phyloP scores from a whole-genome alignment of 2,329 filamentous ascomycete species.

The Pestalotiopsis sp. region DNA sequence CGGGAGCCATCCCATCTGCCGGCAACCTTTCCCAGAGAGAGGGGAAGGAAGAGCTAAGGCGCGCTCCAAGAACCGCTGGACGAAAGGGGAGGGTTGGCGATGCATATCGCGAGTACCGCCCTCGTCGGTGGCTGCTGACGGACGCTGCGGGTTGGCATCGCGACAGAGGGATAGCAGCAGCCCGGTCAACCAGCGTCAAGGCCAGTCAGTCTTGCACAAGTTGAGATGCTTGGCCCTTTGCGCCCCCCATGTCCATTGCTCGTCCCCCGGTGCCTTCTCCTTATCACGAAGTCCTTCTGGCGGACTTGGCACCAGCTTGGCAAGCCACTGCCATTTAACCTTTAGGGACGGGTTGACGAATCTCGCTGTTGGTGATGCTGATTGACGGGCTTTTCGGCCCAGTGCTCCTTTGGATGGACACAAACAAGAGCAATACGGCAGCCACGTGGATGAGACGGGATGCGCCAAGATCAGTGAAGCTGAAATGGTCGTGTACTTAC shows the following conservation, averaged over 20 bases:
- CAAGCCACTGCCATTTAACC: conserved; percentile 14
- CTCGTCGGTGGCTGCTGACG: conserved; percentile 1
- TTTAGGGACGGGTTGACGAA: not conserved
- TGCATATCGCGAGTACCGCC: not conserved
- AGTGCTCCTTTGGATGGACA: conserved; percentile 4
- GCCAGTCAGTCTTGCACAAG: not conserved
- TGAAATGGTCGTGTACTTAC: not conserved
- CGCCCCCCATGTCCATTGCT: not conserved
- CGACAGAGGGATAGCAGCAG: not conserved
- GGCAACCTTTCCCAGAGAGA: not conserved
- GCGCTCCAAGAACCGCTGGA: not conserved
- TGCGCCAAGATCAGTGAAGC: conserved; percentile 9
- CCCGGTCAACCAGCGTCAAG: not conserved
- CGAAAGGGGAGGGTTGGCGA: not conserved
- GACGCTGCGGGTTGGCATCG: not conserved
- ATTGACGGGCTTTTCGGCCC: conserved; percentile 10
- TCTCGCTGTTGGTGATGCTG: not conserved
- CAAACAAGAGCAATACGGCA: not conserved
- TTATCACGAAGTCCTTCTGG: not conserved
- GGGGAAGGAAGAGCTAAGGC: not conserved
- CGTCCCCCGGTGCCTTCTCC: not conserved
- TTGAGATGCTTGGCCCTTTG: not conserved
- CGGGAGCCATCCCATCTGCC: not conserved
- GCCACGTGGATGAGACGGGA: conserved; percentile 4
- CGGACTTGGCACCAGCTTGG: conserved; percentile 13